Conservation (phyloP, 306 rosid genomes). For the Sphenostylis stenocarpa region DNA sequence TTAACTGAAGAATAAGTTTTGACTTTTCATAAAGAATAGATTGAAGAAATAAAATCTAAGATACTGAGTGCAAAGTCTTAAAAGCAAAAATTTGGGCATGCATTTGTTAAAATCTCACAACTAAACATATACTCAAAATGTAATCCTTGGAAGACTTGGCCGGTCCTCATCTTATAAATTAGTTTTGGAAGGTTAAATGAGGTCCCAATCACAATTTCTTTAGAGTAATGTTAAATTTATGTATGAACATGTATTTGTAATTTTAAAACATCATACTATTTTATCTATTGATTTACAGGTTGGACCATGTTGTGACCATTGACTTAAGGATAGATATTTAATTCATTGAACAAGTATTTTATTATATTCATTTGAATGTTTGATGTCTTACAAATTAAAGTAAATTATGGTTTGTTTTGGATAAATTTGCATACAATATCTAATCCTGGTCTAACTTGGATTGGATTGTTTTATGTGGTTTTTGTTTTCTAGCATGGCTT, state of each 20-base stretch:
- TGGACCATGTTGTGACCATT: background rate
- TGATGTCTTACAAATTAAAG: background rate
- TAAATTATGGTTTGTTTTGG: background rate
- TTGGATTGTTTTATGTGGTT: background rate
- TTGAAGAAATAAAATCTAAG: background rate
- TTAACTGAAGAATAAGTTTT: background rate
- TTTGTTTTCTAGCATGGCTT: background rate
- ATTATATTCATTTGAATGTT: background rate
- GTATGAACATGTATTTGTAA: slow-evolving; percentile 25
- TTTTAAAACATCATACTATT: background rate
- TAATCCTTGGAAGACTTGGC: background rate
- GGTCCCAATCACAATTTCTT: background rate
- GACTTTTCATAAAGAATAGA: background rate
- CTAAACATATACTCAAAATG: background rate
- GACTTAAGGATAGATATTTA: background rate
- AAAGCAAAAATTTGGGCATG: background rate
- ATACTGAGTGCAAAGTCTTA: background rate
- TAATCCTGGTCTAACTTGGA: background rate
- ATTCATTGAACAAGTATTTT: background rate
- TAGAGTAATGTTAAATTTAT: background rate
- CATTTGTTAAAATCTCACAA: background rate
- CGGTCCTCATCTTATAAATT: background rate
- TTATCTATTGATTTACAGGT: background rate
- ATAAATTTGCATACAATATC: background rate
- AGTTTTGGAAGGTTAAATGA: background rate